Evolutionary conservation across 306 rosid genomes (phyloP).

Genomic region (Pterocarpus santalinus): DNA sequence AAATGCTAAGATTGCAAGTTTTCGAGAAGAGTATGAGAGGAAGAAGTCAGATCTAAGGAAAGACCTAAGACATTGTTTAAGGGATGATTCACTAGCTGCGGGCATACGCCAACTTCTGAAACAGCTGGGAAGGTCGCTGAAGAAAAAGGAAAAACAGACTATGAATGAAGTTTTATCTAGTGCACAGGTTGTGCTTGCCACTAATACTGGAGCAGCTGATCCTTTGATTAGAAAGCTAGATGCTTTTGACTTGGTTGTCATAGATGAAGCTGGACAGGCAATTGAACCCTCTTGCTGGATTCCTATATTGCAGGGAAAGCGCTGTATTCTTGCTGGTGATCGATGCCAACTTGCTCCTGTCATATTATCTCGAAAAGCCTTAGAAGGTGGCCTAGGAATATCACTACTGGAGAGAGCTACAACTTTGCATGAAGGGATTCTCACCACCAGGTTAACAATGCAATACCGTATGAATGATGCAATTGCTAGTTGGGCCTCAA

Average conservation of each 20-base stretch:
- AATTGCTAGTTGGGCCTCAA: slow-evolving; percentile 90
- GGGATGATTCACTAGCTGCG: slow-evolving; percentile 84
- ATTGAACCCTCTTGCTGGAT: slow-evolving; percentile 94
- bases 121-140: slow-evolving; percentile 72
- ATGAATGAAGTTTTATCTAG: slow-evolving; percentile 70
- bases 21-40: slow-evolving; percentile 74
- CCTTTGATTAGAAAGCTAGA: slow-evolving; percentile 72
- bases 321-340: slow-evolving; percentile 89
- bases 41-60: slow-evolving; percentile 84
- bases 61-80: slow-evolving; percentile 77
- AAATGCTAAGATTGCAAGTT: slow-evolving; percentile 66
- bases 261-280: slow-evolving; percentile 91
- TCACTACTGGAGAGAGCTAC: slow-evolving; percentile 81
- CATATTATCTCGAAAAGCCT: slow-evolving; percentile 80
- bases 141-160: slow-evolving; percentile 81
- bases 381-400: slow-evolving; percentile 85
- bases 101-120: slow-evolving; percentile 90
- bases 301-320: slow-evolving; percentile 78
- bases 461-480: slow-evolving; percentile 87
- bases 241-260: slow-evolving; percentile 79
- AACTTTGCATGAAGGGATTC: slow-evolving; percentile 72
- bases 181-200: slow-evolving; percentile 89
- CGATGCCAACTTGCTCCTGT: slow-evolving; percentile 92
- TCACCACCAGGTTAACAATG: slow-evolving; percentile 67
- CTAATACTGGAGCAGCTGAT: slow-evolving; percentile 89